A percentile compares a stretch with the other conserved stretches of the same genome.
Evolutionary conservation across 805 yeast genomes (phyloP).

Genomic region (Nakazawaea peltata): DNA sequence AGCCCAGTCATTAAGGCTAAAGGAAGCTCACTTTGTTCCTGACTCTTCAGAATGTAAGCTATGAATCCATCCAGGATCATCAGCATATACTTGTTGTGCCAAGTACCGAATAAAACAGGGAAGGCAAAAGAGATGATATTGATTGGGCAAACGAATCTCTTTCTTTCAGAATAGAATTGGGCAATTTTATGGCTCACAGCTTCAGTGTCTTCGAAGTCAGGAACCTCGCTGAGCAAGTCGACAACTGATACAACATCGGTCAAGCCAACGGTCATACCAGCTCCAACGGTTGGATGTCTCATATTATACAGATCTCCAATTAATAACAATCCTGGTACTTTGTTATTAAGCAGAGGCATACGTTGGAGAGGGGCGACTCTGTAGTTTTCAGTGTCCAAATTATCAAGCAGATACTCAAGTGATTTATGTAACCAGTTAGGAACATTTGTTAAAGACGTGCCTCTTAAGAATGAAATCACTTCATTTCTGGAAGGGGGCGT

Average conservation of each 20-base stretch:
- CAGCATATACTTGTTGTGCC: slow-evolving; percentile 52
- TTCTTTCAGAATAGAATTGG: slow-evolving; percentile 72
- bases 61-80: slow-evolving; percentile 86
- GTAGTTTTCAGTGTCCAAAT: slow-evolving; percentile 35
- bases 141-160: slow-evolving; percentile 71
- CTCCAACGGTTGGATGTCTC: slow-evolving; percentile 98
- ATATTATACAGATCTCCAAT: slow-evolving; percentile 93
- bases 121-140: slow-evolving; percentile 88
- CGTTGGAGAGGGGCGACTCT: slow-evolving; percentile 92
- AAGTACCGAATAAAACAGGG: slow-evolving; percentile 85
- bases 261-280: slow-evolving; percentile 98
- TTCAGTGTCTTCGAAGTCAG: slow-evolving; percentile 50
- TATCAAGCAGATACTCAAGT: slow-evolving; percentile 52
- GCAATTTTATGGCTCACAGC: slow-evolving; percentile 47
- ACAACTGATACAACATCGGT: slow-evolving; percentile 73
- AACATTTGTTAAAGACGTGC: slow-evolving; percentile 55
- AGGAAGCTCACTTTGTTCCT: slow-evolving; percentile 70
- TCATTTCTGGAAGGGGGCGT: slow-evolving; percentile 60
- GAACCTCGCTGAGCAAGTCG: slow-evolving; percentile 47
- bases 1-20: slow-evolving; percentile 79
- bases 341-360: slow-evolving; percentile 68
- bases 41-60: slow-evolving; percentile 77
- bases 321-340: slow-evolving; percentile 66
- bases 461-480: slow-evolving; percentile 49
- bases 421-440: slow-evolving; percentile 64